Base-by-base conservation (phyloP, 2,329 filamentous ascomycete species). In the Amauroascus niger region DNA sequence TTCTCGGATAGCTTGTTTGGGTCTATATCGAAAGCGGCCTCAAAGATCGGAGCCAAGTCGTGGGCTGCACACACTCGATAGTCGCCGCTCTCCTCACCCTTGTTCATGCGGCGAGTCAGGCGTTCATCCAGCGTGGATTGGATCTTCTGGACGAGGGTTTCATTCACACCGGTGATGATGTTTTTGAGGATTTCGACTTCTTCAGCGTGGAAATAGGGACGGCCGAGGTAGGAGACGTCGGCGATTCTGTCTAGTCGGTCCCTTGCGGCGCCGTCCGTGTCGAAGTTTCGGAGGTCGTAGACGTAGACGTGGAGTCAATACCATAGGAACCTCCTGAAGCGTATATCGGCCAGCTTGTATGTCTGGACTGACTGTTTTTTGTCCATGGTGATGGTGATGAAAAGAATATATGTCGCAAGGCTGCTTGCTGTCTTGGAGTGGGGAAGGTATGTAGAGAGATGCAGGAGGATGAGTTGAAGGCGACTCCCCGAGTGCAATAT, bases 1-100 rank as follows among this genome's bases (percentile, higher is more conserved):
- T 67, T 60, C 40, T 54, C 65, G 14, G 57, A 57, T 28, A 69
- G 43, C 22, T 61, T 59, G 54, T 64, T 66, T 4, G 58, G 39
- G 26, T 63, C 58, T 33, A 68, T 61, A 11, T 54, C 53, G 40
- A 69, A 61, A 1, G 54, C 60, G 41, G 58, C 60, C 33, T 64
- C 64, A 20, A 67, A 58, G 6, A 67, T 55, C 1, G 61, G 63
- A 18, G 64, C 63, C 37, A 69, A 45, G 56, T 69, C 66, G 52
- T 69, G 66, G 2, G 66, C 65, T n/a, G 67, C 62, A 48, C 65
- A 69, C n/a, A 68, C 57, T 1, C 64, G 55, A 54, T 62, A 68
- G 45, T 68, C 64, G 0, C 57, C 57, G 7, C 58, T 66, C 16
- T 64, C 60, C 6, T 59, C 54, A 1, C 65, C 56, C 54, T 65